phyloP scores from a whole-genome alignment of 441 rosid genomes.

The Raphanus hybrid region DNA sequence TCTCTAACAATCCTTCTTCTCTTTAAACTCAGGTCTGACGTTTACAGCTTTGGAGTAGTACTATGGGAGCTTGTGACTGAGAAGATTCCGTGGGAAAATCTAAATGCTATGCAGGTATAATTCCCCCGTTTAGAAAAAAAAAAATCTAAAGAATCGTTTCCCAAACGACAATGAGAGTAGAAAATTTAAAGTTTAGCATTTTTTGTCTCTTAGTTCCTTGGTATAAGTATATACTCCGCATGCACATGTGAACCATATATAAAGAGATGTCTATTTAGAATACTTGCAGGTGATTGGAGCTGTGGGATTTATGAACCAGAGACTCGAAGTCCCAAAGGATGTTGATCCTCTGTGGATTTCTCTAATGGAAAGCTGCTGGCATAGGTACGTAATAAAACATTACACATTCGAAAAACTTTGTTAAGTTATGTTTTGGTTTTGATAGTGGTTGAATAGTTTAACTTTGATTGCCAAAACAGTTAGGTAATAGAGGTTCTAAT shows the following conservation, averaged over 20 bases:
- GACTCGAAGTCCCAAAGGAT: slow-evolving; percentile 80
- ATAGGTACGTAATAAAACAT: slow-evolving; percentile 54
- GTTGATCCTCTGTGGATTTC: slow-evolving; percentile 84
- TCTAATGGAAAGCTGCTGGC: slow-evolving; percentile 91
- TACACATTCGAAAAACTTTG: background rate
- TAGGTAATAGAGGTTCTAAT: background rate
- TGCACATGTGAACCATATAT: slow-evolving; percentile 20
- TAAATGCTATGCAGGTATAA: slow-evolving; percentile 91
- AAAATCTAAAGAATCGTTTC: background rate
- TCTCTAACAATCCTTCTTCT: slow-evolving; percentile 16
- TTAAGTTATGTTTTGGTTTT: background rate
- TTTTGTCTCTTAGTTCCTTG: background rate
- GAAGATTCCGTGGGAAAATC: slow-evolving; percentile 97
- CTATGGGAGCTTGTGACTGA: slow-evolving; percentile 96
- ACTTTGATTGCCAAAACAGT: background rate
- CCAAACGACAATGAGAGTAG: background rate
- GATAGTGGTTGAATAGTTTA: background rate
- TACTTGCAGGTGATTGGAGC: slow-evolving; percentile 89
- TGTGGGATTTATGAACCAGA: slow-evolving; percentile 93
- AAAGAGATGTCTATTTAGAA: slow-evolving; percentile 42
- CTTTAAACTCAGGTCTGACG: slow-evolving; percentile 68
- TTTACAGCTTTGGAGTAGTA: slow-evolving; percentile 91
- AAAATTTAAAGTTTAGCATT: background rate
- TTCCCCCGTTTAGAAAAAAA: slow-evolving; percentile 24
- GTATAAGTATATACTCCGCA: background rate